Base-by-base conservation (phyloP, 1,284 basidiomycete genomes). In the Anthracocystis setariae region DNA sequence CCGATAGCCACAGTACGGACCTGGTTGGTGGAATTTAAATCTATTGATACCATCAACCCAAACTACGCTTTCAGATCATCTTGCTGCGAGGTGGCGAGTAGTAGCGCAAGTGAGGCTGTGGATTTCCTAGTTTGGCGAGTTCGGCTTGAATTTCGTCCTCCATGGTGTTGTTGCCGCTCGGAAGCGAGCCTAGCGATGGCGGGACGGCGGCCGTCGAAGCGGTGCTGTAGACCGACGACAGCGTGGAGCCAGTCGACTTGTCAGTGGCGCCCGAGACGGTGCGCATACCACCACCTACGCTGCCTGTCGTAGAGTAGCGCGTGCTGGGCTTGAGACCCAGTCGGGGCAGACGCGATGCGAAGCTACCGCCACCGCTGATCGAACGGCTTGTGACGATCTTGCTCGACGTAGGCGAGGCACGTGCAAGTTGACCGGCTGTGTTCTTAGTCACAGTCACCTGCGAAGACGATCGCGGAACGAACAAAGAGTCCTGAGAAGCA, bases 121-220 rank as follows among this genome's bases (percentile, higher is more conserved):
- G 61, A 25, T 70, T 70, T 17, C 67, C 67, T 24, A 70, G 24
- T 3, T 61, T 29, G 1, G 61, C 61, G 9, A 70, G 55, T 29
- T 70, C 67, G 17, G 67, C 67, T 33, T 70, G 67, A 27, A 70
- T 70, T 24, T 70, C 67, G 18, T 64, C 67, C 38, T 70, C 67
- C 67, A 70, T 70, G 3, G 67, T 70, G 27, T 70, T 64, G 42
- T 70, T 70, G 3, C 56, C 67, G 18, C 67, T 70, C 3, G 56
- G 52, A 4, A 70, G 27, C 13, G 67, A 60, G 44, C 67, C 61
- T 10, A 70, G 53, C 17, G 47, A 52, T 3, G 67, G 67, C 2
- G 67, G 67, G 1, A 45, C 53, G 40, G 46, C 52, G 8, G 51
- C 20, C 10, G 51, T n/a, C 10, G 65, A 68, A 10, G 37, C 46